Percentiles rank a stretch among this genome's conserved stretches.
Conservation (phyloP, 352 stramenopile species). For the Pythium vanterpoolii region DNA sequence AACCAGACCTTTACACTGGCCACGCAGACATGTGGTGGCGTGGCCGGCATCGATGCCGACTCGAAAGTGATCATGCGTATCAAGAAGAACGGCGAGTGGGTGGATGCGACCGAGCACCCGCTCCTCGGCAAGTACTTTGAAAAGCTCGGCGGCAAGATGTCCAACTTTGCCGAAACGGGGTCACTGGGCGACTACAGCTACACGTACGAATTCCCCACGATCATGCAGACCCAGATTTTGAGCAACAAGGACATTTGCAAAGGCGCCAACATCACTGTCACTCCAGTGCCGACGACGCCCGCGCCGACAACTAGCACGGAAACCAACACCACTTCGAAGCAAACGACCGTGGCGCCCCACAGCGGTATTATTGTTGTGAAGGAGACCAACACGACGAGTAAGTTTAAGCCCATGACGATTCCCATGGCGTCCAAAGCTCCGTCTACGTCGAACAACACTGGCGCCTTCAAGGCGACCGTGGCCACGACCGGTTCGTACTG, state of each 20-base stretch:
- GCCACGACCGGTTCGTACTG: constrained; percentile 57
- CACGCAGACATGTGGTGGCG: constrained; percentile 41
- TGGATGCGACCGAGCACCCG: constrained; percentile 58
- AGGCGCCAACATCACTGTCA: constrained; percentile 42
- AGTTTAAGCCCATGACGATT: constrained; percentile 29
- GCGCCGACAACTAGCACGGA: constrained; percentile 32
- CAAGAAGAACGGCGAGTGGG: constrained; percentile 35
- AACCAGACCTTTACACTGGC: constrained; percentile 39
- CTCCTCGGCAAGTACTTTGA: constrained; percentile 60
- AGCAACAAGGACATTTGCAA: constrained; percentile 66
- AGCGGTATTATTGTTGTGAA: constrained; percentile 9
- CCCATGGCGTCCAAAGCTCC: too few relatives aligned
- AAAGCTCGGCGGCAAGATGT: constrained; percentile 48
- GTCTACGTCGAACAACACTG: background rate
- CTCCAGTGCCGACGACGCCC: constrained; percentile 15
- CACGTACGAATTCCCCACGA: constrained; percentile 59
- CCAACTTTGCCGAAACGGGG: constrained; percentile 57
- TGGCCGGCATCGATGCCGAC: constrained; percentile 33
- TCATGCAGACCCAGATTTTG: constrained; percentile 57
- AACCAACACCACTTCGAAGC: constrained; percentile 31
- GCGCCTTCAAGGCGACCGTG: constrained; percentile 21
- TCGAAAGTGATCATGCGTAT: constrained; percentile 41
- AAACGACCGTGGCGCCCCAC: constrained; percentile 22
- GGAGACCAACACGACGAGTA: constrained; percentile 25
- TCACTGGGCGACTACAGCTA: constrained; percentile 73